Conservation (phyloP, 2,329 filamentous ascomycete genomes). For the Nigrograna mackinnonii region DNA sequence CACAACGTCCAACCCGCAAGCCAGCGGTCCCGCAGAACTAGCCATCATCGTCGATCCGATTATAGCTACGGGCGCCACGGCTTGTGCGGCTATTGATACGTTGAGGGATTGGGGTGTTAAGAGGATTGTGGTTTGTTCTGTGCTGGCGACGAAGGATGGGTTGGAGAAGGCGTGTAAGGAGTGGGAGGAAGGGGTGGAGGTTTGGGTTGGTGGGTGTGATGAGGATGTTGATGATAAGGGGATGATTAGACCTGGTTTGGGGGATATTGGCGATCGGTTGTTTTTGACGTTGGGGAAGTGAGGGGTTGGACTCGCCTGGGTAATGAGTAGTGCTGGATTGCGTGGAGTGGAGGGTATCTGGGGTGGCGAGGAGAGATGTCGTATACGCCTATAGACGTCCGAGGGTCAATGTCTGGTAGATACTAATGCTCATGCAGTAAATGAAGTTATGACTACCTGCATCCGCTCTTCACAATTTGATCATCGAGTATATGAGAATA, state of each 20-base stretch:
- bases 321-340: no score
- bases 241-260: conserved; percentile 89
- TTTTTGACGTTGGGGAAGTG: conserved; percentile 88
- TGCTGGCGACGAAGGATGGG: conserved; percentile 76
- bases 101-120: conserved; percentile 90
- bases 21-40: conserved; percentile 55
- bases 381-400: no score
- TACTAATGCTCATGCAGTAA: no score
- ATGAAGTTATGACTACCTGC: no score
- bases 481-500: no score
- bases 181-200: conserved; percentile 76
- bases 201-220: conserved; percentile 62
- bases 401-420: no score
- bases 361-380: no score
- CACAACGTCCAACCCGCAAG: conserved; percentile 43
- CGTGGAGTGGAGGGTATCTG: no score
- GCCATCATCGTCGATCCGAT: conserved; percentile 90
- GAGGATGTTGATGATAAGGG: conserved; percentile 56
- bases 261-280: conserved; percentile 87
- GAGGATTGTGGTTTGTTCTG: conserved; percentile 73
- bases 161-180: conserved; percentile 71
- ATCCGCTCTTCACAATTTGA: no score
- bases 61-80: conserved; percentile 91
- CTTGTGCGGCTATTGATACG: conserved; percentile 85
- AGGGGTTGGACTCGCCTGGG: no score